Evolutionary conservation across 2,329 filamentous ascomycete genomes (phyloP), one percentile per base, ranked within the genome.

Genomic region (Pseudogymnoascus sp.): DNA sequence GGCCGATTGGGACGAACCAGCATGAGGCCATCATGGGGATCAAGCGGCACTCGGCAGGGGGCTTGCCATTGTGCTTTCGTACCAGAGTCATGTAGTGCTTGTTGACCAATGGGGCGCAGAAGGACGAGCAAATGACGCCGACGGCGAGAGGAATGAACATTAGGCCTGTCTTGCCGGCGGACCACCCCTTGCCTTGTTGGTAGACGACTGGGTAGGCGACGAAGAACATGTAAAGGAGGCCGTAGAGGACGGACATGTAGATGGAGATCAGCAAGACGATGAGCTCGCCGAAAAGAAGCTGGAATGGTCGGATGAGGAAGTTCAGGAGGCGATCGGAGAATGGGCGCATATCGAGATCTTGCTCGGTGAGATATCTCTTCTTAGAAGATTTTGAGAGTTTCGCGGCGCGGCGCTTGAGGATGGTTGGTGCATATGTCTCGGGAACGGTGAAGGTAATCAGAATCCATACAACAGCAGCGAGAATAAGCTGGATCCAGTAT

Each of bases 111-210:
- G 91, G 88, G 0, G 89, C 78, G 73, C 84, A 89, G 10, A 75
- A 69, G 13, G 90, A 88, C 1, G 87, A 88, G 41, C 76, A 63
- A 1, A 93, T 15, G 13, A 94, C 89, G 59, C 90, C 90, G 15
- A 94, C 76, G 6, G 90, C 89, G 50, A 94, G 73, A 1, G 90
- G 90, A 64, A 94, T 92, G 73, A 95, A 95, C 87, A 94, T 93
- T 7, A 95, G 79, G 54, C 90, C 91, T 0, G 90, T 92, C 29
- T 78, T 86, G 36, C 88, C 82, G 29, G 89, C 81, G 3, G 80
- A 84, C 74, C 87, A 96, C 2, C 88, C 88, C 75, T 96, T 95
- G 63, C 89, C 88, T 73, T 85, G 79, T 63, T 72, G 69, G 76
- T 88, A 96, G 62, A 96, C 79, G 67, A 86, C 83, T 33, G 84